These are phyloP conservation scores for Clitoria ternatea DNA, from an alignment of 306 rosid genomes.

Conservation along the genomic window DNA sequence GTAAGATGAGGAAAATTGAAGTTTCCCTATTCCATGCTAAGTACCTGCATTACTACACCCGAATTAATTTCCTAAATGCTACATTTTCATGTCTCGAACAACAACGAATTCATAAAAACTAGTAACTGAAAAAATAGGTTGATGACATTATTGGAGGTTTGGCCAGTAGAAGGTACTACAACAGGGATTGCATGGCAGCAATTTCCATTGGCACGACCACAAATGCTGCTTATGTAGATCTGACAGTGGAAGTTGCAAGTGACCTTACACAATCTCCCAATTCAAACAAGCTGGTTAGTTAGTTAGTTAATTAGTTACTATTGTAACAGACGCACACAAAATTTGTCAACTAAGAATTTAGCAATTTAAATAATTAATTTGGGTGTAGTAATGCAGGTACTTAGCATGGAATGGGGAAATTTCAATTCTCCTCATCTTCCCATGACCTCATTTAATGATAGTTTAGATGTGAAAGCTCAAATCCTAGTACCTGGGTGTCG, in stretches of 20 bases:
- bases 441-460: slow-evolving; percentile 43
- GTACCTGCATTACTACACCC: slow-evolving; percentile 43
- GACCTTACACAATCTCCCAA: slow-evolving; percentile 37
- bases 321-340: background rate
- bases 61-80: background rate
- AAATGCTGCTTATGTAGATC: slow-evolving; percentile 63
- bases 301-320: too few relatives aligned
- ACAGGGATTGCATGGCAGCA: slow-evolving; percentile 54
- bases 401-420: slow-evolving; percentile 64
- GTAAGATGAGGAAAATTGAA: slow-evolving; percentile 58
- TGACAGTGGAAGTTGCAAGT: slow-evolving; percentile 31
- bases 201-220: slow-evolving; percentile 57
- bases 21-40: slow-evolving; percentile 64
- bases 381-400: slow-evolving; percentile 43
- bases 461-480: slow-evolving; percentile 57
- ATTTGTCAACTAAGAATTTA: background rate
- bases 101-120: slow-evolving; percentile 1
- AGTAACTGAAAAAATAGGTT: slow-evolving; percentile 43
- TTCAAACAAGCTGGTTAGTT: slow-evolving; percentile 53
- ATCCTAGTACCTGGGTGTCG: slow-evolving; percentile 50
- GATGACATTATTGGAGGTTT: slow-evolving; percentile 65
- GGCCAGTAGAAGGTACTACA: slow-evolving; percentile 73
- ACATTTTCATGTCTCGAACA: background rate
- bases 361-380: background rate
- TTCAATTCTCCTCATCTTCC: slow-evolving; percentile 59